Conservation (phyloP, 1,284 basidiomycete genomes). For the Pisolithus thermaeus region DNA sequence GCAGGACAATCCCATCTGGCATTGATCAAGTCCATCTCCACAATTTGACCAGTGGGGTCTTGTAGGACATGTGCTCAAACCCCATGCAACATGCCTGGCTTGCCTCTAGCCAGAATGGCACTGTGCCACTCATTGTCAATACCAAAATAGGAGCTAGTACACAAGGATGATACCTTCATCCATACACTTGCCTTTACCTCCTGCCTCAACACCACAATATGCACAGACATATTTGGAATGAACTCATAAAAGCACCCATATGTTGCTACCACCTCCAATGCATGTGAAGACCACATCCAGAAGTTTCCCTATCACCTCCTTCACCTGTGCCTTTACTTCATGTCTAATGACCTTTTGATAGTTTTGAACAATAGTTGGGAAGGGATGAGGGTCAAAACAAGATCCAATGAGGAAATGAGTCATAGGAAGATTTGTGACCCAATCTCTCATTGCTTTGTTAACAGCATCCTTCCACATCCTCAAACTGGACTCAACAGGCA, state of each 20-base stretch:
- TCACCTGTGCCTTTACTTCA: slow-evolving; percentile 90
- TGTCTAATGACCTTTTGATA: slow-evolving; percentile 95
- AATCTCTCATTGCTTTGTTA: slow-evolving; percentile 95
- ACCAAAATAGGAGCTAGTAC: slow-evolving; percentile 36
- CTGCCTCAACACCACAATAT: slow-evolving; percentile 90
- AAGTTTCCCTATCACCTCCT: slow-evolving; percentile 69
- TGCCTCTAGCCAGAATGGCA: slow-evolving; percentile 86
- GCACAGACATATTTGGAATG: slow-evolving; percentile 78
- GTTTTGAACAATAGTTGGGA: slow-evolving; percentile 98
- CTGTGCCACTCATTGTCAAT: slow-evolving; percentile 83
- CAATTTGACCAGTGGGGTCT: slow-evolving; percentile 84
- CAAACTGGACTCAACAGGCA: slow-evolving; percentile 92
- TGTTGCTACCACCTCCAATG: slow-evolving; percentile 97
- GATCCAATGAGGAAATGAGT: slow-evolving; percentile 98
- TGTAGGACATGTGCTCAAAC: slow-evolving; percentile 95
- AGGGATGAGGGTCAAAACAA: slow-evolving; percentile 96
- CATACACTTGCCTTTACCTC: slow-evolving; percentile 72
- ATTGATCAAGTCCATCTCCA: slow-evolving; percentile 95
- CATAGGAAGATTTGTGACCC: slow-evolving; percentile 91
- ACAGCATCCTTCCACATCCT: slow-evolving; percentile 97
- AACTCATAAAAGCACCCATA: slow-evolving; percentile 97
- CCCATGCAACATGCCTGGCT: slow-evolving; percentile 94
- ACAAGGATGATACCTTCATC: background rate
- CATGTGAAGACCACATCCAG: too few relatives aligned
- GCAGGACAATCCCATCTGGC: slow-evolving; percentile 91